A percentile compares a stretch with the other conserved stretches of the same genome.
These are phyloP conservation scores for Vitis amurensis DNA, from an alignment of 164 flowering plant species.

Conservation along the genomic window DNA sequence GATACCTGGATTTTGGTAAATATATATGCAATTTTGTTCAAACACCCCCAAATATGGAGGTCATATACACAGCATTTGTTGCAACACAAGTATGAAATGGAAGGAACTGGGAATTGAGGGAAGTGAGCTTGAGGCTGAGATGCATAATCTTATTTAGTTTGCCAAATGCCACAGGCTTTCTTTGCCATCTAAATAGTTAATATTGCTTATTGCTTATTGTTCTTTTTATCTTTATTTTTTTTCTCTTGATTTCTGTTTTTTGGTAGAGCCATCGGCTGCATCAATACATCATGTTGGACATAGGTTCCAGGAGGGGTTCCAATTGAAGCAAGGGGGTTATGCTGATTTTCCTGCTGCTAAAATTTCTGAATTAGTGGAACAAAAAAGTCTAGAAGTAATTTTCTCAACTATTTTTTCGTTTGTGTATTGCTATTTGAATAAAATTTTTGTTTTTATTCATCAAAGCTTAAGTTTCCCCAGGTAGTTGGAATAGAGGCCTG, in stretches of 20 bases:
- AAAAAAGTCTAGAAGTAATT: constrained; percentile 67
- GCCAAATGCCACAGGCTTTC: neutral
- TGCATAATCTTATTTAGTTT: neutral
- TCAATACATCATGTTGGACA: constrained; percentile 38
- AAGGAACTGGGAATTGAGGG: too few species aligned
- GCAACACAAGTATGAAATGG: too few species aligned
- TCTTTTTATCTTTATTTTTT: too few species aligned
- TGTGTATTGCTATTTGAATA: neutral
- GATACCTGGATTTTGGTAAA: too few species aligned
- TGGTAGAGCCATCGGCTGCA: constrained; percentile 34
- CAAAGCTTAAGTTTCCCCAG: neutral
- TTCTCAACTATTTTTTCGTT: neutral
- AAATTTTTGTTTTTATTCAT: neutral
- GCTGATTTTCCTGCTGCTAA: constrained; percentile 60
- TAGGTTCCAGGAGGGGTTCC: constrained; percentile 41
- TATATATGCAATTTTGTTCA: too few species aligned
- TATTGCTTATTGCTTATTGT: neutral
- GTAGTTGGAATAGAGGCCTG: too few species aligned
- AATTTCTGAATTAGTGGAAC: constrained; percentile 60
- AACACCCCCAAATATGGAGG: too few species aligned
- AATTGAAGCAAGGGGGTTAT: constrained; percentile 44
- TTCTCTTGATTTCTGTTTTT: constrained; percentile 5
- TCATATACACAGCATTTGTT: too few species aligned
- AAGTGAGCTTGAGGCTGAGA: too few species aligned
- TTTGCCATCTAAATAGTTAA: neutral